Evolutionary conservation across 768 basidiomycete genomes (phyloP).

Genomic region (Trametes cingulata): DNA sequence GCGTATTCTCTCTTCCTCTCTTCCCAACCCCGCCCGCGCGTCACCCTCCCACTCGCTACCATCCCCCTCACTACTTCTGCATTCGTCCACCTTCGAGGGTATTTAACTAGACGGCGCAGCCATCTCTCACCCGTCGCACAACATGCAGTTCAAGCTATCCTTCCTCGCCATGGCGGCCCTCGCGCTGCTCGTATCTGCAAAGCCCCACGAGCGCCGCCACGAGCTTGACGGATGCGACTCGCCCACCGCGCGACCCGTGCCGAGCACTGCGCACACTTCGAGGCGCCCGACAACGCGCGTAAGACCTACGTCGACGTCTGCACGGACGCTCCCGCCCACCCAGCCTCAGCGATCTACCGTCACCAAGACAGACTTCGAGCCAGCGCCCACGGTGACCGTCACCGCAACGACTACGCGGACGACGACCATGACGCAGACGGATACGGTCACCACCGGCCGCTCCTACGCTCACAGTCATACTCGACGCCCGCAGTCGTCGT

Average conservation of each 20-base stretch:
- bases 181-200: conserved; percentile 8
- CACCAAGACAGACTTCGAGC: conserved; percentile 4
- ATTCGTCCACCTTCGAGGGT: not conserved
- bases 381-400: conserved; percentile 5
- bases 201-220: not conserved
- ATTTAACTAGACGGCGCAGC: no score
- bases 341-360: not conserved
- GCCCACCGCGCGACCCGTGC: not conserved
- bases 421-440: conserved; percentile 1
- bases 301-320: not conserved
- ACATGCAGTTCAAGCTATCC: conserved; percentile 11
- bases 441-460: not conserved
- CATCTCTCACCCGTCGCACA: not conserved
- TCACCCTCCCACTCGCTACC: not conserved
- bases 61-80: not conserved
- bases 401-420: not conserved
- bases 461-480: no score
- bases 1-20: not conserved
- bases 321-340: not conserved
- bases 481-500: no score
- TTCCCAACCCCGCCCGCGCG: not conserved
- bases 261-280: not conserved
- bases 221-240: not conserved
- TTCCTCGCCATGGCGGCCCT: conserved; percentile 7
- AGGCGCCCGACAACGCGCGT: not conserved